Evolutionary conservation across 2,329 filamentous ascomycete species (phyloP).

Genomic region (Herpotrichia juniperi): DNA sequence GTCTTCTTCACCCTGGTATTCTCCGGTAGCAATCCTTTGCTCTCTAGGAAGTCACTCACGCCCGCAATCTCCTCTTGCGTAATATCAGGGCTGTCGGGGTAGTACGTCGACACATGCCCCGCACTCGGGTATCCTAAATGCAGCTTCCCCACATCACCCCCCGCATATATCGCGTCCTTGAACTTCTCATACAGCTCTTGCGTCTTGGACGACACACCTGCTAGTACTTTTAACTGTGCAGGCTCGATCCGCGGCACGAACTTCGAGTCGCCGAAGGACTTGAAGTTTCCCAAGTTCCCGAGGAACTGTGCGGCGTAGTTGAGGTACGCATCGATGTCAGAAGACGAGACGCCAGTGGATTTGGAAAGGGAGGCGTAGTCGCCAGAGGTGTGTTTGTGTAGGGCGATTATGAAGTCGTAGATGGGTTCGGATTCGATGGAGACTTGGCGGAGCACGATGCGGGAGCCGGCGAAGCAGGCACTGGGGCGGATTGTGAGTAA

Average conservation of each 20-base stretch:
- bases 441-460: conserved; percentile 60
- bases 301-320: conserved; percentile 54
- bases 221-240: conserved; percentile 52
- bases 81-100: conserved; percentile 55
- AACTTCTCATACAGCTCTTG: conserved; percentile 50
- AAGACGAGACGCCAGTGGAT: conserved; percentile 48
- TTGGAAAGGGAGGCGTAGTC: conserved; percentile 55
- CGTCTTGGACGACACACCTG: conserved; percentile 46
- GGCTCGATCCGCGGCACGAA: conserved; percentile 56
- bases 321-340: conserved; percentile 45
- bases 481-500: conserved; percentile 24
- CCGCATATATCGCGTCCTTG: conserved; percentile 54
- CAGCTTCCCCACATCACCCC: conserved; percentile 47
- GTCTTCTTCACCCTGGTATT: conserved; percentile 58
- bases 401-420: conserved; percentile 60
- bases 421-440: conserved; percentile 59
- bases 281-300: conserved; percentile 62
- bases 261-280: conserved; percentile 58
- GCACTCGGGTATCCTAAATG: conserved; percentile 57
- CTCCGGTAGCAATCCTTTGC: conserved; percentile 54
- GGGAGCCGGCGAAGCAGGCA: conserved; percentile 56
- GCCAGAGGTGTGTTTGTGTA: conserved; percentile 55
- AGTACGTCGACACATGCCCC: conserved; percentile 58
- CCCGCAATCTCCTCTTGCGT: conserved; percentile 55
- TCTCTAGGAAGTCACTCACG: conserved; percentile 54